phyloP scores from a whole-genome alignment of 805 yeast genomes.

The Ogataea siamensis region DNA sequence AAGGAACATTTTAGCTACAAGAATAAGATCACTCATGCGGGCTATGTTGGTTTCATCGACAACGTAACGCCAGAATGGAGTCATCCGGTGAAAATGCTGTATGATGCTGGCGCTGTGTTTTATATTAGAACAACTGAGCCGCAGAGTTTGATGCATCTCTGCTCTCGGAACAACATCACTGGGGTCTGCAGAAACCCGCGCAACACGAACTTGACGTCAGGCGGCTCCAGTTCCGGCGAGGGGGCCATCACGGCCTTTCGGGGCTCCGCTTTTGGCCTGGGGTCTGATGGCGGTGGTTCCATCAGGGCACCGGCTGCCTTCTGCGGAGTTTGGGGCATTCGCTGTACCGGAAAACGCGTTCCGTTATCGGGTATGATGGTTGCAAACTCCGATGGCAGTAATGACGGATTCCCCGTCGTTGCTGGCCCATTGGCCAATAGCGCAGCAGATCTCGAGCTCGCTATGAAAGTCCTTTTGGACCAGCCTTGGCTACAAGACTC shows the following conservation, averaged over 20 bases:
- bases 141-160: conserved; percentile 8
- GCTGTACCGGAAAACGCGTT: too few species aligned
- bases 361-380: too few species aligned
- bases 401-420: too few species aligned
- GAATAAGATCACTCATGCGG: conserved; percentile 53
- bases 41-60: conserved; percentile 43
- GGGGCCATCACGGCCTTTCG: conserved; percentile 6
- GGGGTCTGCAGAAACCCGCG: conserved; percentile 8
- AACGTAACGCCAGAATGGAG: conserved; percentile 41
- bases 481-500: conserved; percentile 60
- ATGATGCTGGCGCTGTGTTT: conserved; percentile 28
- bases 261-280: conserved; percentile 7
- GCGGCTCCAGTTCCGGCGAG: conserved; percentile 9
- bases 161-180: conserved; percentile 10
- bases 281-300: conserved; percentile 10
- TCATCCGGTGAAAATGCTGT: conserved; percentile 40
- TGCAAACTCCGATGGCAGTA: too few species aligned
- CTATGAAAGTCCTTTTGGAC: conserved; percentile 44
- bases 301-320: too few species aligned
- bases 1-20: conserved; percentile 54
- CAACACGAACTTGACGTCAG: conserved; percentile 6
- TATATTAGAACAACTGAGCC: conserved; percentile 7
- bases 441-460: conserved; percentile 48
- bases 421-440: conserved; percentile 48
- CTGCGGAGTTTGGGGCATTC: too few species aligned